Base-by-base conservation (phyloP, 179 eudicot genomes). In the Beta lomatogona region DNA sequence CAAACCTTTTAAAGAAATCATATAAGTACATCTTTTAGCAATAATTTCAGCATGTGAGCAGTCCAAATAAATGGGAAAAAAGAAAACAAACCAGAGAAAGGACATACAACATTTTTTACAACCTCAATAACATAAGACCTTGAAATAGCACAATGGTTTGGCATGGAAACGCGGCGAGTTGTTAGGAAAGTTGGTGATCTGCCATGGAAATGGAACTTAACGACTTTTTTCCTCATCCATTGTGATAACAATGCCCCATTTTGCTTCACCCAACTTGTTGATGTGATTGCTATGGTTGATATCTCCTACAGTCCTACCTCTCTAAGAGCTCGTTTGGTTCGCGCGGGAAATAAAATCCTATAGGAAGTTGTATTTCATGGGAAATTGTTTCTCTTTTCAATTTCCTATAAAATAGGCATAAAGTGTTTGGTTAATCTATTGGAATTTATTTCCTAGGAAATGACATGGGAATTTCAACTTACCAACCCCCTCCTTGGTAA, bases 101-200 rank as follows among this genome's bases (percentile, higher is more conserved):
- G 55, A 78, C 85, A 25, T 85, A 89, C 92, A 57, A 90, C 92
- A 45, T 90, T 89, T 74, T 89, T 86, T 75, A 89, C 83, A 59
- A 89, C 90, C 76, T 88, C 92, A 81, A 85, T 89, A 13, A 89
- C 88, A 44, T 88, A 86, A n/a, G 85, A 81, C 69, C 81, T 64
- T 44, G 86, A 50, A 76, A 61, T 77, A 9, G 91, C 90, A 53
- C 86, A n/a, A n/a, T n/a, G 88, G 70, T 85, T 59, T 11, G 87
- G 77, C 70, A 84, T 79, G 81, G 90, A 81, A 63, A 85, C 82
- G 78, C 88, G 89, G 36, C 83, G 83, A 81, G 88, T 83, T 59
- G 88, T 16, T 19, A 78, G 45, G 54, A 71, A n/a, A 58, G 81
- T 21, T 4, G 77, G 60, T 28, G 86, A 85, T 80, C 79, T 64